Conservation (phyloP, 2,329 filamentous ascomycete species). For the Pseudogymnoascus sp. region DNA sequence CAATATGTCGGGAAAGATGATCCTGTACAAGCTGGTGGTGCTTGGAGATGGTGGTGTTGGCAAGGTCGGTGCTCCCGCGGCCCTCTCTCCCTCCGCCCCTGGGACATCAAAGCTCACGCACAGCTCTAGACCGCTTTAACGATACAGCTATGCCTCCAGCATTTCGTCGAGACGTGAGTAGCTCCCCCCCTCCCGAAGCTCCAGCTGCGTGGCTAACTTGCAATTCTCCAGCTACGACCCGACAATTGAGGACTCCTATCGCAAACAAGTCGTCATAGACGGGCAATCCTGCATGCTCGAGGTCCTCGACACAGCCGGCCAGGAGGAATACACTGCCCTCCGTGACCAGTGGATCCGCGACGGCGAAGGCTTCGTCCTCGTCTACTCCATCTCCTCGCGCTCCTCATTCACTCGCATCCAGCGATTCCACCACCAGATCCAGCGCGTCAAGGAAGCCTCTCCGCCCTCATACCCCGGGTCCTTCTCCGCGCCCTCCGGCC, state of each 20-base stretch:
- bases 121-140: slow-evolving; percentile 64
- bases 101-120: slow-evolving; percentile 8
- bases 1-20: slow-evolving; percentile 84
- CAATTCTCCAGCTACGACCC: slow-evolving; percentile 56
- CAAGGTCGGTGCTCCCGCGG: slow-evolving; percentile 52
- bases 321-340: slow-evolving; percentile 96
- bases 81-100: slow-evolving; percentile 3
- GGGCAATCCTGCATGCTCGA: slow-evolving; percentile 95
- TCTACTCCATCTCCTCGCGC: slow-evolving; percentile 97
- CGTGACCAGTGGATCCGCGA: slow-evolving; percentile 98
- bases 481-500: slow-evolving; percentile 41
- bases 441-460: slow-evolving; percentile 89
- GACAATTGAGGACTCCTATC: slow-evolving; percentile 82
- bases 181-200: neutral
- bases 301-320: slow-evolving; percentile 92
- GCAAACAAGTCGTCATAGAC: slow-evolving; percentile 89
- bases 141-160: slow-evolving; percentile 94
- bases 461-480: slow-evolving; percentile 68
- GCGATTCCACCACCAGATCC: slow-evolving; percentile 93
- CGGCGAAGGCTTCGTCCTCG: slow-evolving; percentile 92
- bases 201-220: slow-evolving; percentile 18
- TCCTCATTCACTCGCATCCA: slow-evolving; percentile 93
- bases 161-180: slow-evolving; percentile 80
- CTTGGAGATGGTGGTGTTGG: slow-evolving; percentile 89
- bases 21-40: slow-evolving; percentile 92